Evolutionary conservation across 805 yeast genomes (phyloP), one percentile per base, ranked within the genome.

Genomic region (Priceomyces haplophilus): DNA sequence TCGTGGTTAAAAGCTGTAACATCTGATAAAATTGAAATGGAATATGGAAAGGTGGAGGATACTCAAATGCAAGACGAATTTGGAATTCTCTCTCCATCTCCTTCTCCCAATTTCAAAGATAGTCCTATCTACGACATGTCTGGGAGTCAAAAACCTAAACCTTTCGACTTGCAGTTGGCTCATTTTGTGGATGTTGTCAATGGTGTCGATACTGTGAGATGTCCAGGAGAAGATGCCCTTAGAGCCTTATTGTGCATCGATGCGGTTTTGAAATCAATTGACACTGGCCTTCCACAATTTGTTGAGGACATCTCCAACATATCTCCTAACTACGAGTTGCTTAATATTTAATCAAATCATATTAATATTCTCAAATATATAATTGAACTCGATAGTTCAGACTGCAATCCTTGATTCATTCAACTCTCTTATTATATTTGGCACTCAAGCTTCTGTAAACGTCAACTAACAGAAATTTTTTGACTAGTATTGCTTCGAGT

Each of bases 81-180:
- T 33, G 52, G 46, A 15, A 45, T 58, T 36, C 47, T 54, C 16
- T 57, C 72, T 1, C 71, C 71, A 1, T 56, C 63, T 2, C 55
- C 65, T 2, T 64, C 69, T 5, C 63, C 58, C 13, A 57, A 61
- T 34, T 39, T 45, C 15, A 55, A 60, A 32, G 43, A 48, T 31
- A 49, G 54, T 21, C 61, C 62, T 38, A 50, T 56, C 21, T 54
- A 53, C 38, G 34, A 38, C 6, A 33, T 50, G 15, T 18, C 20
- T n/a, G 31, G 32, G 16, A 32, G 34, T 11, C 44, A 45, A 19
- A 45, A 47, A 29, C 53, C 51, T 21, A 47, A 58, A 41, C 73
- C 74, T 2, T 69, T 69, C 48, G 73, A 66, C 40, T 54, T 60
- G 18, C 74, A 69, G 43, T 50, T 69, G 38, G 60, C 62, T 35